Conservation (phyloP, 305 asterid genomes). For the Fraxinus albicans region DNA sequence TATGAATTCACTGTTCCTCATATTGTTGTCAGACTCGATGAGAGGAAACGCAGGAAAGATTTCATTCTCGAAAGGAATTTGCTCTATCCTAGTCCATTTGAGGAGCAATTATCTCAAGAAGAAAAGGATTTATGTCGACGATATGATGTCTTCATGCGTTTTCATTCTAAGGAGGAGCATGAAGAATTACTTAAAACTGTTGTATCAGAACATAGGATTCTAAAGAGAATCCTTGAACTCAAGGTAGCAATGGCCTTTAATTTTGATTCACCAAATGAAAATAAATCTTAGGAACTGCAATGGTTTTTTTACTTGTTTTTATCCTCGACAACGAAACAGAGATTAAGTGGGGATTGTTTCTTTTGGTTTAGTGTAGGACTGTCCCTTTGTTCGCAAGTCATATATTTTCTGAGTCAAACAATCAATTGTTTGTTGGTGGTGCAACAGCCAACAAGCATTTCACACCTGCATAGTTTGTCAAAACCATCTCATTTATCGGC, state of each 20-base stretch:
- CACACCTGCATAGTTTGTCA: neutral
- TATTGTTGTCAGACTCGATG: constrained; percentile 64
- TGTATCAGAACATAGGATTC: constrained; percentile 54
- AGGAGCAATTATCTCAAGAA: constrained; percentile 51
- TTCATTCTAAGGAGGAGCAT: constrained; percentile 74
- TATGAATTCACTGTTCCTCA: constrained; percentile 12
- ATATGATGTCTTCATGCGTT: constrained; percentile 69
- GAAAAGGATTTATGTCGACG: constrained; percentile 64
- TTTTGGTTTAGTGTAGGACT: neutral
- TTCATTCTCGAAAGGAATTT: constrained; percentile 68
- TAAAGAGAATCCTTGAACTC: constrained; percentile 61
- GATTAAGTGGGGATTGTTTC: neutral
- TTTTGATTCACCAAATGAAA: neutral
- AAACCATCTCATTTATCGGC: neutral
- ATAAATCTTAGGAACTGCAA: neutral
- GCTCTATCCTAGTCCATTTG: constrained; percentile 54
- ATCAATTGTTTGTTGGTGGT: neutral
- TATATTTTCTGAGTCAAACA: neutral
- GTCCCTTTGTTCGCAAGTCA: neutral
- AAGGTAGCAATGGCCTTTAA: constrained; percentile 38
- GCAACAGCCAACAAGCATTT: neutral
- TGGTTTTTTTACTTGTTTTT: neutral
- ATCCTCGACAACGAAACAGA: neutral
- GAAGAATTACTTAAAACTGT: constrained; percentile 57
- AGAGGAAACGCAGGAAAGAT: constrained; percentile 77